Conservation (phyloP, 768 basidiomycete species). For the Tylopilus rubrobrunneus region DNA sequence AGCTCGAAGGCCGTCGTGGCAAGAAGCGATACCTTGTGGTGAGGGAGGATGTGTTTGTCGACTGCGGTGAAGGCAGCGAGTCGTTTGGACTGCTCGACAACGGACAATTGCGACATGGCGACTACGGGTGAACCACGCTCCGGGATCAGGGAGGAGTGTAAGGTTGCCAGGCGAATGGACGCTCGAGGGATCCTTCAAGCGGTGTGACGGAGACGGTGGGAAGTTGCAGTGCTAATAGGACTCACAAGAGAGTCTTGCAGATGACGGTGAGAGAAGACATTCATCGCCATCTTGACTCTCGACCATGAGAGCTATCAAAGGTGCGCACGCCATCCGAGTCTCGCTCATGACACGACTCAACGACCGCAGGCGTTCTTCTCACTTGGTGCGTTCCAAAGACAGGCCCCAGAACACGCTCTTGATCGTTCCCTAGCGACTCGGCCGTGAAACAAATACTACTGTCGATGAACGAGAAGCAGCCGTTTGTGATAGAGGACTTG, state of each 20-base stretch:
- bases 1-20: background rate
- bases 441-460: conserved; percentile 88
- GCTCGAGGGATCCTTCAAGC: no score
- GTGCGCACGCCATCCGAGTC: conserved; percentile 29
- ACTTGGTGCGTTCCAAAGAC: conserved; percentile 48
- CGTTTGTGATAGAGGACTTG: conserved; percentile 83
- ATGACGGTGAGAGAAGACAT: no score
- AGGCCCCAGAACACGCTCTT: background rate
- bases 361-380: conserved; percentile 48
- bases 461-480: conserved; percentile 73
- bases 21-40: conserved; percentile 66
- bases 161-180: no score
- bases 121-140: background rate
- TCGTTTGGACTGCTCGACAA: conserved; percentile 79
- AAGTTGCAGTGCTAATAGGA: no score
- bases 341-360: conserved; percentile 7
- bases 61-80: conserved; percentile 94
- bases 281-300: no score
- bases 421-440: conserved; percentile 58
- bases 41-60: conserved; percentile 76
- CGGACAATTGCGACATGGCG: conserved; percentile 29
- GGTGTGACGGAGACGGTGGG: no score
- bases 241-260: no score
- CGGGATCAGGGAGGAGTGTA: no score
- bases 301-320: conserved; percentile 65